phyloP scores from a whole-genome alignment of 306 rosid species.

The Cicer chorassanicum region DNA sequence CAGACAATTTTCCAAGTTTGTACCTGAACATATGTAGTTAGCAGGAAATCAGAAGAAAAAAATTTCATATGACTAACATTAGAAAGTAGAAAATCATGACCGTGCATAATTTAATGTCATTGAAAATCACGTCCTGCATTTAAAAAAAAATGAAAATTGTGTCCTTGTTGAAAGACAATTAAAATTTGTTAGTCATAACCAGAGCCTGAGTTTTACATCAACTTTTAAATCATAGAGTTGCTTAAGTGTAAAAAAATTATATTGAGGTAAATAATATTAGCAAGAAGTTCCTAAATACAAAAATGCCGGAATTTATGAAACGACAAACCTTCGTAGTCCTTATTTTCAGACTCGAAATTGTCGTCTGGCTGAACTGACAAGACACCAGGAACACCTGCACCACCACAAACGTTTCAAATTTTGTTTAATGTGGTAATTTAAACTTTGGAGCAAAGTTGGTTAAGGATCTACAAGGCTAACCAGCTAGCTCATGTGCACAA shows the following conservation, averaged over 20 bases:
- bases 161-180: slow-evolving; percentile 15
- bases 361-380: slow-evolving; percentile 68
- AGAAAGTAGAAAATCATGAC: slow-evolving; percentile 29
- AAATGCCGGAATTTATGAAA: not conserved
- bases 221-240: not conserved
- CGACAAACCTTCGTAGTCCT: slow-evolving; percentile 73
- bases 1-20: slow-evolving; percentile 46
- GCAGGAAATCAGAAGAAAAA: slow-evolving; percentile 33
- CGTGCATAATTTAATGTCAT: not conserved
- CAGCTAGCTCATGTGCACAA: slow-evolving; percentile 69
- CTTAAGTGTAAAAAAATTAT: not conserved
- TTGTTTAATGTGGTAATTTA: not conserved
- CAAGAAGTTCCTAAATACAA: not conserved
- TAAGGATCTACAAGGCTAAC: slow-evolving; percentile 49
- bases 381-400: slow-evolving; percentile 82
- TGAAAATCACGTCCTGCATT: not conserved
- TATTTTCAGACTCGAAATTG: slow-evolving; percentile 66
- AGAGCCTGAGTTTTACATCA: not conserved
- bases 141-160: not conserved
- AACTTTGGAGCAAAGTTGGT: not conserved
- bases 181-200: not conserved
- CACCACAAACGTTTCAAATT: slow-evolving; percentile 30
- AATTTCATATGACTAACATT: slow-evolving; percentile 6
- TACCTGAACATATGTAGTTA: slow-evolving; percentile 42
- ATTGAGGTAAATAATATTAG: not conserved